Conservation (phyloP, 441 rosid genomes). For the Erodium texanum region DNA sequence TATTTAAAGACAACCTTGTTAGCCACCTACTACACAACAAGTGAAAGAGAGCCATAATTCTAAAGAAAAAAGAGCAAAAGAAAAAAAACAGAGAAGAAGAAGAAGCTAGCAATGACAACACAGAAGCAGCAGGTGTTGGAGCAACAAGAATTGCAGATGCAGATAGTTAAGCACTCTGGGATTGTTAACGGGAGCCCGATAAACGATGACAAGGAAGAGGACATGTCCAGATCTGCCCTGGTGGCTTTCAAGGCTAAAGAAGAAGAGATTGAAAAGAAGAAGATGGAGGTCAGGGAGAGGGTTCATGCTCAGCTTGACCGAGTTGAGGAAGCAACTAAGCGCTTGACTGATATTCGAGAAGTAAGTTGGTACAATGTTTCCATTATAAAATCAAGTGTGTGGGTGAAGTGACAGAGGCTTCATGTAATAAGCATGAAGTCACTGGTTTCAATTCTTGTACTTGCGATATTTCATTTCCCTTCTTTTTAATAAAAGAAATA, state of each 20-base stretch:
- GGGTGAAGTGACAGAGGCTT: too few species aligned
- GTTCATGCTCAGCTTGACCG: conserved; percentile 46
- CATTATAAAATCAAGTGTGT: too few species aligned
- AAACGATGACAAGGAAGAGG: conserved; percentile 49
- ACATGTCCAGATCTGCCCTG: conserved; percentile 46
- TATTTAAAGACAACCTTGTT: conserved; percentile 26
- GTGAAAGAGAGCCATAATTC: conserved; percentile 30
- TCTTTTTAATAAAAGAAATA: too few species aligned
- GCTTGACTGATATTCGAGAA: conserved; percentile 52
- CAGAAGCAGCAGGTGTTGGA: conserved; percentile 41
- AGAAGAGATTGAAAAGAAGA: conserved; percentile 64
- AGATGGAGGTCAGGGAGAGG: conserved; percentile 44
- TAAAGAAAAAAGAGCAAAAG: not conserved
- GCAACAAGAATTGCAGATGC: conserved; percentile 34
- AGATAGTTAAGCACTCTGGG: conserved; percentile 39
- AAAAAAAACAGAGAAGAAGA: not conserved
- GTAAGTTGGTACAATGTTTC: conserved; percentile 26
- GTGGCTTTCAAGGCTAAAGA: conserved; percentile 51
- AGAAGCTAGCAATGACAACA: conserved; percentile 37
- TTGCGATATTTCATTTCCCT: too few species aligned
- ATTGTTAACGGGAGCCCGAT: conserved; percentile 31
- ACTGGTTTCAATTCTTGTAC: too few species aligned
- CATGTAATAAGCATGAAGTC: too few species aligned
- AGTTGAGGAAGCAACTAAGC: conserved; percentile 44
- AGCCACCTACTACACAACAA: not conserved